These are phyloP conservation scores for Mucor saturninus DNA, from an alignment of 371 early-diverging fungal species.

Conservation along the genomic window DNA sequence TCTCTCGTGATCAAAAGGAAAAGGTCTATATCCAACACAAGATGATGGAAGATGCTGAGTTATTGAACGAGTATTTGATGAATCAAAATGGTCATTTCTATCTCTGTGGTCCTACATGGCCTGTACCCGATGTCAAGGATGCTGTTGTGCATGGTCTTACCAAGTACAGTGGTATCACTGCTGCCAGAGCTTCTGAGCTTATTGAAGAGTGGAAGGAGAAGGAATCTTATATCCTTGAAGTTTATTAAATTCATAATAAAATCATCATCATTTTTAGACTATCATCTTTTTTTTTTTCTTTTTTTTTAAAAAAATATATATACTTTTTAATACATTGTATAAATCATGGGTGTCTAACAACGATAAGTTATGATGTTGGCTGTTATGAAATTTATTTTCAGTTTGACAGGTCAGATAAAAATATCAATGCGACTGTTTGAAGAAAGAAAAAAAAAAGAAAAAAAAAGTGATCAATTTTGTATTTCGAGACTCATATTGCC, in stretches of 20 bases:
- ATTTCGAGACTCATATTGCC: too few species aligned
- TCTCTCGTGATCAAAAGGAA: constrained; percentile 91
- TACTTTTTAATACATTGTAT: too few species aligned
- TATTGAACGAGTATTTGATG: constrained; percentile 77
- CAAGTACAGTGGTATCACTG: constrained; percentile 62
- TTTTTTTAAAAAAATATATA: too few species aligned
- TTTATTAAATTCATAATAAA: constrained; percentile 63
- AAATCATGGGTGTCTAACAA: too few species aligned
- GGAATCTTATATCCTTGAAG: constrained; percentile 91
- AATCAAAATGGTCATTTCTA: constrained; percentile 86
- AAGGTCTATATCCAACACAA: constrained; percentile 96
- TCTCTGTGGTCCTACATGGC: constrained; percentile 95
- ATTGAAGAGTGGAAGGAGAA: constrained; percentile 92
- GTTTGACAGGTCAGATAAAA: too few species aligned
- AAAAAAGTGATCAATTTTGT: too few species aligned
- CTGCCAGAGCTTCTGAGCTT: constrained; percentile 66
- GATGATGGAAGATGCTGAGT: constrained; percentile 83
- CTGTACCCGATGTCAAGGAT: constrained; percentile 91
- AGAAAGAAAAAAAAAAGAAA: too few species aligned
- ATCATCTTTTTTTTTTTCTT: too few species aligned
- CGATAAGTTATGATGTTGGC: too few species aligned
- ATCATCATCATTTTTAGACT: too few species aligned
- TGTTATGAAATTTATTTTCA: too few species aligned
- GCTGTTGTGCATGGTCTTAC: constrained; percentile 84
- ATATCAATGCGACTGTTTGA: too few species aligned